Evolutionary conservation across 2,329 filamentous ascomycete genomes (phyloP).

Genomic region (Massarina eburnea): DNA sequence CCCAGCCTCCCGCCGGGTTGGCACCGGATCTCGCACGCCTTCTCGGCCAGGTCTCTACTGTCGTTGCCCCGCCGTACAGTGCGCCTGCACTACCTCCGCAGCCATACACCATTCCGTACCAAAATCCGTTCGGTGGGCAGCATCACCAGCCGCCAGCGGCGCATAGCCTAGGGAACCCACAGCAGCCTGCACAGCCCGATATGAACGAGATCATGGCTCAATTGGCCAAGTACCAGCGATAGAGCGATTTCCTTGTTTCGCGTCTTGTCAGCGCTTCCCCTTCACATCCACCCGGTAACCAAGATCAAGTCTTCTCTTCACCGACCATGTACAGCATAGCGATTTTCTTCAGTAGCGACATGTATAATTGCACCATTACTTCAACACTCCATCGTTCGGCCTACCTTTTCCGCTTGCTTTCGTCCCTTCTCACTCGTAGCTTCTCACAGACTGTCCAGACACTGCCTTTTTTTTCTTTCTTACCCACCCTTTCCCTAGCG

Average conservation of each 20-base stretch:
- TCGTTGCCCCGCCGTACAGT: conserved; percentile 26
- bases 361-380: neutral
- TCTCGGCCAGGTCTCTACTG: conserved; percentile 36
- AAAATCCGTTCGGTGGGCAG: conserved; percentile 34
- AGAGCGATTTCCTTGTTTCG: conserved; percentile 1
- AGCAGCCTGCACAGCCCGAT: conserved; percentile 43
- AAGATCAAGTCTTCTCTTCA: too few species aligned
- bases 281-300: too few species aligned
- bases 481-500: too few species aligned
- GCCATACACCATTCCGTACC: conserved; percentile 38
- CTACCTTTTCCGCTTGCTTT: too few species aligned
- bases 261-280: too few species aligned
- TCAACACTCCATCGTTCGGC: neutral
- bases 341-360: neutral
- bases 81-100: conserved; percentile 23
- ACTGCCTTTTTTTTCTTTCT: too few species aligned
- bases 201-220: conserved; percentile 77
- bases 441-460: too few species aligned
- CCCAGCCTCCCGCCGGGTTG: conserved; percentile 40
- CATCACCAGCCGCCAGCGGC: conserved; percentile 23
- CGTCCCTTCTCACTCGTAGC: too few species aligned
- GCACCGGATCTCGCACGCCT: conserved; percentile 43
- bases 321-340: neutral
- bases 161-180: conserved; percentile 30
- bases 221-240: conserved; percentile 64